Percentiles rank a stretch among this genome's conserved stretches.
Evolutionary conservation across 2,329 filamentous ascomycete genomes (phyloP).

Genomic region (Claviceps fusiformis): DNA sequence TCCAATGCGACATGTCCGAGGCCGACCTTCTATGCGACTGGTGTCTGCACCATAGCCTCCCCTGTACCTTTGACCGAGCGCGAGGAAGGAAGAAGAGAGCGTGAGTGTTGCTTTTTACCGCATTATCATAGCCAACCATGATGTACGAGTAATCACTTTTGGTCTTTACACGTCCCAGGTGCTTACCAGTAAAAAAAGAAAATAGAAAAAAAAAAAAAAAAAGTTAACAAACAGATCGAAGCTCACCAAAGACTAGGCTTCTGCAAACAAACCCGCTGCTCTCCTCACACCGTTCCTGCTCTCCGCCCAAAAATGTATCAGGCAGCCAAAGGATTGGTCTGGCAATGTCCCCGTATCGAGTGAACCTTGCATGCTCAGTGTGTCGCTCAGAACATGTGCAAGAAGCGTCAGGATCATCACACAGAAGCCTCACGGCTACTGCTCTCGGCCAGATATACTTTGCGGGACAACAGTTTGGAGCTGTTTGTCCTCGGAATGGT

Average conservation of each 20-base stretch:
- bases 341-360: not conserved
- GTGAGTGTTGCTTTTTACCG: constrained; percentile 3
- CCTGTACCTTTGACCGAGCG: constrained; percentile 28
- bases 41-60: constrained; percentile 32
- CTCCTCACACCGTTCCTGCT: no score
- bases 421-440: not conserved
- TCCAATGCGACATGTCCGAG: constrained; percentile 32
- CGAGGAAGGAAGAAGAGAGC: constrained; percentile 9
- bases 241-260: not conserved
- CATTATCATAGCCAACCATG: not conserved
- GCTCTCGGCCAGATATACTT: constrained; percentile 28
- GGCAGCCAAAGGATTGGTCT: not conserved
- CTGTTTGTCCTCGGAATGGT: constrained; percentile 31
- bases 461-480: constrained; percentile 31
- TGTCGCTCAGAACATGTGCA: not conserved
- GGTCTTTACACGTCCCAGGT: not conserved
- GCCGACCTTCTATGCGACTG: constrained; percentile 30
- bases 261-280: not conserved
- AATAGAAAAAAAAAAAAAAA: no score
- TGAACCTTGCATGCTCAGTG: not conserved
- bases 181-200: not conserved
- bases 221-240: not conserved
- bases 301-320: no score
- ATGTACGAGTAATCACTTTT: not conserved
- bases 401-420: not conserved